These are phyloP conservation scores for Periconia sp. DNA, from an alignment of 2,329 filamentous ascomycete genomes.

Conservation along the genomic window DNA sequence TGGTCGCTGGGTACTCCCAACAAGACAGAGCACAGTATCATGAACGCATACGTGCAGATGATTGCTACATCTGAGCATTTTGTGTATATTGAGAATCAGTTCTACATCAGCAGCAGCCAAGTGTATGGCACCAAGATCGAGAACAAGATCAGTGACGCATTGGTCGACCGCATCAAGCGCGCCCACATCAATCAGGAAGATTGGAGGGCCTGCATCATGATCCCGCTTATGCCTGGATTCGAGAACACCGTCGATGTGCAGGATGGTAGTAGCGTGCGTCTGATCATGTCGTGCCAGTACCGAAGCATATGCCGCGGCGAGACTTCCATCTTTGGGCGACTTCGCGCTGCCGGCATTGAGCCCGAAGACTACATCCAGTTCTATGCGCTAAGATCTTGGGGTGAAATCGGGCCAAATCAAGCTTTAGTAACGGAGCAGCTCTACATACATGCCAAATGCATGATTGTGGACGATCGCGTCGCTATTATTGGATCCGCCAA, in stretches of 20 bases:
- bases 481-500: conserved; percentile 96
- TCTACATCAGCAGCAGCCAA: conserved; percentile 92
- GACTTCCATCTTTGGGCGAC: conserved; percentile 84
- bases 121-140: conserved; percentile 84
- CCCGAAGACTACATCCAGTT: conserved; percentile 96
- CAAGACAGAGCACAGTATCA: conserved; percentile 89
- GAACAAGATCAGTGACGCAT: conserved; percentile 90
- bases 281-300: conserved; percentile 97
- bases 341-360: conserved; percentile 78
- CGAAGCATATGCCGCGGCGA: conserved; percentile 93
- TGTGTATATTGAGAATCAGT: conserved; percentile 98
- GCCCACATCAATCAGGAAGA: conserved; percentile 82
- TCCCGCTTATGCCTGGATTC: conserved; percentile 97
- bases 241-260: conserved; percentile 94
- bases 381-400: conserved; percentile 90
- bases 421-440: conserved; percentile 90
- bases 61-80: conserved; percentile 96
- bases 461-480: conserved; percentile 91
- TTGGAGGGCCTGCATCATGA: conserved; percentile 87
- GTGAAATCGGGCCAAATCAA: conserved; percentile 80
- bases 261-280: conserved; percentile 87
- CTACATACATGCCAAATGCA: conserved; percentile 97
- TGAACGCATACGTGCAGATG: conserved; percentile 91
- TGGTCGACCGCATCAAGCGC: conserved; percentile 87
- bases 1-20: conserved; percentile 90